Base-by-base conservation (phyloP, 192 early-diverging fungal genomes). In the Entomortierella parvispora region DNA sequence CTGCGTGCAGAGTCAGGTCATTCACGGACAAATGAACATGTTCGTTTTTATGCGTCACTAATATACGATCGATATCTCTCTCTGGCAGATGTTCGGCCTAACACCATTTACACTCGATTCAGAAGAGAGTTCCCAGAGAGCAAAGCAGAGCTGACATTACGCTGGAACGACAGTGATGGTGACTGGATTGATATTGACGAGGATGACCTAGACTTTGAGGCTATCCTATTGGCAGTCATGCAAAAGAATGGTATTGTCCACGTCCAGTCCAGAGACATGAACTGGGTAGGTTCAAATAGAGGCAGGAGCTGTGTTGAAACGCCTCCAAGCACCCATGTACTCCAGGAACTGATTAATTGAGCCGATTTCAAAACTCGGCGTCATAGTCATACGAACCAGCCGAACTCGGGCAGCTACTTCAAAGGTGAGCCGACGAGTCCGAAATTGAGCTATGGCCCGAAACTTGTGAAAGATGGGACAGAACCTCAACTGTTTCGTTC, bases 121-220 rank as follows among this genome's bases (percentile, higher is more conserved):
- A 25, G 18, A 7, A 63, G 44, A 29, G 74, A 77, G 61, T 77
- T 77, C 33, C 61, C 74, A 2, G 74, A 77, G 2, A 11, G 42
- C 34, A n/a, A 2, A 10, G 28, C 54, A 4, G 11, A 32, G 15
- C 61, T 29, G n/a, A 28, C 28, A 1, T 55, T 77, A 26, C 12
- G 65, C 12, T 77, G 74, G 74, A 54, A 25, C 7, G 74, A 77
- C 40, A 20, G 47, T 9, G 74, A 77, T 15, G 66, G 49, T 4
- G 74, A 77, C 28, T 77, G 74, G 74, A 77, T 77, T 23, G 50
- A 55, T 28, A 68, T 77, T 47, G 65, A 6, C 44, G n/a, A 53
- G 66, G 65, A 68, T 42, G 65, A 77, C 29, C 22, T 23, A 14
- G 66, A 77, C 37, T 47, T 64, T 29, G 74, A 77, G 23, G 47